A percentile compares a stretch with the other conserved stretches of the same genome.
Conservation (phyloP, 495 filamentous ascomycete genomes). For the Talaromyces stipitatus region DNA sequence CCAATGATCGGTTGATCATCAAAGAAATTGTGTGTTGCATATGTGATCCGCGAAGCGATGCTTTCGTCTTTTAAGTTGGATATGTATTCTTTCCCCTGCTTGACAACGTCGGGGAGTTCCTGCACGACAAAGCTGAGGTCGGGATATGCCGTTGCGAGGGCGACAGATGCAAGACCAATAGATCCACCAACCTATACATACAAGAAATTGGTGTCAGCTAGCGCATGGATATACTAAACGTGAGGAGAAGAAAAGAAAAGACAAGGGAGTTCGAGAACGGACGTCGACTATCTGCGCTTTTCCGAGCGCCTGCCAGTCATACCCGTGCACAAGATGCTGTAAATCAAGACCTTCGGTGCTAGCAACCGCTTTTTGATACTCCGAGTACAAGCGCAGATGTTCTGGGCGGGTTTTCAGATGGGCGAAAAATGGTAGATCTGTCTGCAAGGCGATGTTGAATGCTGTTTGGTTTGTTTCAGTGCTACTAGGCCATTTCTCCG, state of each 20-base stretch:
- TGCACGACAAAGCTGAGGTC: conserved; percentile 20
- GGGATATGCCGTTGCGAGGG: conserved; percentile 22
- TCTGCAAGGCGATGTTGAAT: conserved; percentile 18
- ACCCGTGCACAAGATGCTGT: conserved; percentile 18
- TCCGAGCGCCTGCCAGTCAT: conserved; percentile 15
- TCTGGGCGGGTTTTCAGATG: conserved; percentile 5
- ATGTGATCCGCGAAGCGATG: not conserved
- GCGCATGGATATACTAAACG: too few species aligned
- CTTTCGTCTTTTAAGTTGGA: not conserved
- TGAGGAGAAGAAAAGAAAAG: not conserved
- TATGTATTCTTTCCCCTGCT: not conserved
- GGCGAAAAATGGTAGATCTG: conserved; percentile 19
- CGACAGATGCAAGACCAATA: conserved; percentile 16
- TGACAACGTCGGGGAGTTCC: conserved; percentile 12
- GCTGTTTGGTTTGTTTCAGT: conserved; percentile 16
- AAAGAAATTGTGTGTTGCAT: conserved; percentile 42
- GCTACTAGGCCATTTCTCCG: conserved; percentile 12
- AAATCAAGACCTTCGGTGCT: conserved; percentile 12
- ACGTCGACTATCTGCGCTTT: conserved; percentile 15
- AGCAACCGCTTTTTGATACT: conserved; percentile 15
- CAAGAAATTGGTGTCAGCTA: conserved; percentile 1
- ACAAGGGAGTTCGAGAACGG: not conserved
- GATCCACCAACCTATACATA: conserved; percentile 23
- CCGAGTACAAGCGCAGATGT: not conserved
- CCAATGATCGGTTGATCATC: conserved; percentile 39